These are phyloP conservation scores for Gnaphalium uliginosum DNA, from an alignment of 129 eudicot genomes.

Conservation along the genomic window DNA sequence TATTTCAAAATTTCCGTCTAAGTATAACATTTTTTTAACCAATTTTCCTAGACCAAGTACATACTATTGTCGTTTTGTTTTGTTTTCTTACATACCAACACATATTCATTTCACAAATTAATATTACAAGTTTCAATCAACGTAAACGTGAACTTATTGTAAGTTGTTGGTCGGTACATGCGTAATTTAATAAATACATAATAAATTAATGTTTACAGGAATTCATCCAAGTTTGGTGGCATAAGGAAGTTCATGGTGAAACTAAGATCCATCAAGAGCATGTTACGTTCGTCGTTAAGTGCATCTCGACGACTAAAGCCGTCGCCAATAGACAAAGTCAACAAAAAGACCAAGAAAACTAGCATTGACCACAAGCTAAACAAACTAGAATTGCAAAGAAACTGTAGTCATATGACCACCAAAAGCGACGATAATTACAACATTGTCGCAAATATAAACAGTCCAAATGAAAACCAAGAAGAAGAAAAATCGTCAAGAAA, in stretches of 20 bases:
- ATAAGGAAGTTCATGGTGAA: constrained; percentile 34
- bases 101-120: background rate
- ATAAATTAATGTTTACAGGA: background rate
- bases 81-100: constrained; percentile 12
- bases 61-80: constrained; percentile 13
- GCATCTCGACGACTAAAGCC: constrained; percentile 8
- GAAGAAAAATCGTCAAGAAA: background rate
- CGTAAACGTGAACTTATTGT: too few relatives aligned
- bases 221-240: constrained; percentile 24
- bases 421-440: background rate
- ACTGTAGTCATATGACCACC: background rate
- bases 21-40: background rate
- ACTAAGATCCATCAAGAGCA: constrained; percentile 30
- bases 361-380: background rate
- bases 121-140: background rate
- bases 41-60: background rate
- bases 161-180: background rate
- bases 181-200: background rate
- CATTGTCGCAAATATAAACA: background rate
- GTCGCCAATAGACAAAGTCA: constrained; percentile 2
- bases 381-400: background rate
- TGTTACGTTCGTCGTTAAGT: constrained; percentile 15
- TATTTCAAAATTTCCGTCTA: background rate
- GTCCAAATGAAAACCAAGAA: background rate
- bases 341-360: constrained; percentile 4